phyloP scores from a whole-genome alignment of 2,329 filamentous ascomycete genomes.

The Phyllosticta ampelicida region DNA sequence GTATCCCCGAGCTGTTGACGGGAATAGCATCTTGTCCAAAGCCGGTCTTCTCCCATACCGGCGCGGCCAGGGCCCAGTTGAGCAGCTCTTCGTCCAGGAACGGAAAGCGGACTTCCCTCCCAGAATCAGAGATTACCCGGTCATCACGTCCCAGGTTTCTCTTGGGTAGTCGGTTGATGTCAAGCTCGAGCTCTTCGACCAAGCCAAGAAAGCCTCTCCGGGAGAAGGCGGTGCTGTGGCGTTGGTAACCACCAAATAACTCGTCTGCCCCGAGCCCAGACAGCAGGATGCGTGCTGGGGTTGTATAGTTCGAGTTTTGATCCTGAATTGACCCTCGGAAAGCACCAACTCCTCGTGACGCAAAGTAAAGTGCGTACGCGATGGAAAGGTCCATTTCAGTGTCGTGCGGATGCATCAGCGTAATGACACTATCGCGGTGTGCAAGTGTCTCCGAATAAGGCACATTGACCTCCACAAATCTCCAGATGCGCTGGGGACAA shows the following conservation, averaged over 20 bases:
- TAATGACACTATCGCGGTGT: constrained; percentile 59
- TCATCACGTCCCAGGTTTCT: constrained; percentile 95
- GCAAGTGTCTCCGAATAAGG: constrained; percentile 63
- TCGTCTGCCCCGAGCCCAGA: constrained; percentile 94
- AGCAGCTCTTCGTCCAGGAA: constrained; percentile 82
- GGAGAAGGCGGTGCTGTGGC: constrained; percentile 68
- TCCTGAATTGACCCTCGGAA: constrained; percentile 23
- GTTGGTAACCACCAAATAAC: constrained; percentile 84
- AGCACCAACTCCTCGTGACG: constrained; percentile 59
- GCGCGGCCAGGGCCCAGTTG: constrained; percentile 62
- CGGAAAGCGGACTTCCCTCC: constrained; percentile 79
- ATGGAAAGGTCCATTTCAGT: constrained; percentile 99
- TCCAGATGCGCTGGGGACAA: constrained; percentile 65
- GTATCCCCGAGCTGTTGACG: constrained; percentile 42
- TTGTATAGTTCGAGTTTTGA: constrained; percentile 42
- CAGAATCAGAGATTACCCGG: constrained; percentile 79
- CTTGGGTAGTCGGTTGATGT: constrained; percentile 76
- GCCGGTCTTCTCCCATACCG: constrained; percentile 79
- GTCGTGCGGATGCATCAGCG: constrained; percentile 82
- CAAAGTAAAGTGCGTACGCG: constrained; percentile 87
- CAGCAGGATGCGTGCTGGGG: constrained; percentile 69
- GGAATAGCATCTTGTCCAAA: constrained; percentile 54
- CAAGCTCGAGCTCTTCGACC: constrained; percentile 71
- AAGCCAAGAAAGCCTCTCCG: constrained; percentile 60
- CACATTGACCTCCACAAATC: constrained; percentile 77